These are phyloP conservation scores for Penicillium maclennaniae DNA, from an alignment of 495 filamentous ascomycete species.

Conservation along the genomic window DNA sequence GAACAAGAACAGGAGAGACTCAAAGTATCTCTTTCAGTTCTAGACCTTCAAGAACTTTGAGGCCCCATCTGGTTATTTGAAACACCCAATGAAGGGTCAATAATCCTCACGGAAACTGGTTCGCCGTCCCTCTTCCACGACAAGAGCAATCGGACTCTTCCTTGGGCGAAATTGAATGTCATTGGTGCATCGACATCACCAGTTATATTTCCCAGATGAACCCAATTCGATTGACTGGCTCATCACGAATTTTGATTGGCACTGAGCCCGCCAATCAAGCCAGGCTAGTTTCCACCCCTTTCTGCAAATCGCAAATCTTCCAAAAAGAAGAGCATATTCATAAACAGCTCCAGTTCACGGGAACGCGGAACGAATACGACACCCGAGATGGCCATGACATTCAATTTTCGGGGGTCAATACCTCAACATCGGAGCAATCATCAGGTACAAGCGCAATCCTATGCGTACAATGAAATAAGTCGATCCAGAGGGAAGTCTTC, in stretches of 20 bases:
- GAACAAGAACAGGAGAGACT: too few species aligned
- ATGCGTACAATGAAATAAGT: conserved; percentile 6
- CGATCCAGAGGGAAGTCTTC: conserved; percentile 5
- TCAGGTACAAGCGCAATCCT: conserved; percentile 6
- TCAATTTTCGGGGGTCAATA: neutral
- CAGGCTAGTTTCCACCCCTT: neutral
- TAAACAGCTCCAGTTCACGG: neutral
- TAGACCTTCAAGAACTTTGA: too few species aligned
- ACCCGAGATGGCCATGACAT: conserved; percentile 3
- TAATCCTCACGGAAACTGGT: conserved; percentile 8
- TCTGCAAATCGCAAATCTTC: neutral
- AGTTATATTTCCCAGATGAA: neutral
- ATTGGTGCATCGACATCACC: conserved; percentile 1
- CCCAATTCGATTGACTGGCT: neutral
- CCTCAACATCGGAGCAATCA: neutral
- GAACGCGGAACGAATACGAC: neutral
- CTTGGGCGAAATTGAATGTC: conserved; percentile 1
- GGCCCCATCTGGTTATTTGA: too few species aligned
- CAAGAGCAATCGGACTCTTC: neutral
- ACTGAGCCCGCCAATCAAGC: neutral
- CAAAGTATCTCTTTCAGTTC: too few species aligned
- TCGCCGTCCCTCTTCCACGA: conserved; percentile 4
- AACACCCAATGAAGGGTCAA: neutral
- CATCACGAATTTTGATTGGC: conserved; percentile 6
- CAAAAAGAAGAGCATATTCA: neutral